These are phyloP conservation scores for Stachybotrys elegans DNA, from an alignment of 2,329 filamentous ascomycete genomes.

Conservation along the genomic window DNA sequence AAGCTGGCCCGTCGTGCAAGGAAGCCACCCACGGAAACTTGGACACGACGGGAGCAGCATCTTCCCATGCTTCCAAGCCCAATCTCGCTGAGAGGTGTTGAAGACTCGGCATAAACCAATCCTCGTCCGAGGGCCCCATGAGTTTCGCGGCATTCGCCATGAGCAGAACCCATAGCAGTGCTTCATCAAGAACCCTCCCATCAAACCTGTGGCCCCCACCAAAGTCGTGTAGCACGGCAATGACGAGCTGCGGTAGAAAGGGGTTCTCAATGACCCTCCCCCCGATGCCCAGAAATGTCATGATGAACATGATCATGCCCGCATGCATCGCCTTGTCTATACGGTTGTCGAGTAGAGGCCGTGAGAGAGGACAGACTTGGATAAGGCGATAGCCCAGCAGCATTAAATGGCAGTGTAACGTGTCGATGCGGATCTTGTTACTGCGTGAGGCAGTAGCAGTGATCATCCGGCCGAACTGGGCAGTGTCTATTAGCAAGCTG, in stretches of 20 bases:
- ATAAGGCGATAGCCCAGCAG: constrained; percentile 8
- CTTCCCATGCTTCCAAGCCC: constrained; percentile 6
- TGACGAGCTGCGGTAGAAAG: not conserved
- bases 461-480: not conserved
- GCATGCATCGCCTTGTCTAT: not conserved
- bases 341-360: not conserved
- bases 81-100: not conserved
- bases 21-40: constrained; percentile 7
- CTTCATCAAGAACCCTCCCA: not conserved
- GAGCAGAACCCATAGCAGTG: not conserved
- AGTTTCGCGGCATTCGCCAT: not conserved
- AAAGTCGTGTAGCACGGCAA: too few relatives aligned
- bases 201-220: too few relatives aligned
- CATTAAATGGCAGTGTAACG: constrained; percentile 5
- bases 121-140: constrained; percentile 1
- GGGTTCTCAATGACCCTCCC: not conserved
- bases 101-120: constrained; percentile 5
- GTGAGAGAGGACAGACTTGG: not conserved
- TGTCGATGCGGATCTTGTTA: constrained; percentile 5
- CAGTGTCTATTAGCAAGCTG: constrained; percentile 5
- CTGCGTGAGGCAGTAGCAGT: constrained; percentile 3
- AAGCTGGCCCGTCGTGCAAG: constrained; percentile 3
- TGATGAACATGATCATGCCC: not conserved
- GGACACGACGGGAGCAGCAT: not conserved
- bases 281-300: not conserved